Evolutionary conservation across 2,329 filamentous ascomycete genomes (phyloP).

Genomic region (Xylaria sp.): DNA sequence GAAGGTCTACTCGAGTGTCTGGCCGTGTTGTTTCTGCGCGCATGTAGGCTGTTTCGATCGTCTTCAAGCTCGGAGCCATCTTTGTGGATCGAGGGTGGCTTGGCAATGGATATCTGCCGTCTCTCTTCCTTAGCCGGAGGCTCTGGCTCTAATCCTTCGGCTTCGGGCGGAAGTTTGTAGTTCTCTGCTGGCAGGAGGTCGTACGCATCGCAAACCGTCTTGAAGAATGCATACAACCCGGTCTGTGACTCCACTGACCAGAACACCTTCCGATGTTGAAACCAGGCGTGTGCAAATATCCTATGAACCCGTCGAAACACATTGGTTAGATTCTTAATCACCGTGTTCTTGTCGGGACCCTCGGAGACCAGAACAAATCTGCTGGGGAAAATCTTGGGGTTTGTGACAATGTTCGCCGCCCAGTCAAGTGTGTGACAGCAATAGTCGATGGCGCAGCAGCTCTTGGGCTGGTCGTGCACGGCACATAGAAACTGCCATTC

Average conservation of each 20-base stretch:
- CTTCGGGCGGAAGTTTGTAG: constrained; percentile 90
- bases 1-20: constrained; percentile 78
- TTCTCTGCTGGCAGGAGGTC: constrained; percentile 86
- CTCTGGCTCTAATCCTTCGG: constrained; percentile 68
- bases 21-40: constrained; percentile 66
- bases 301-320: constrained; percentile 91
- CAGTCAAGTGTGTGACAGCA: constrained; percentile 98
- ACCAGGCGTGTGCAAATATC: constrained; percentile 98
- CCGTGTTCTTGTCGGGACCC: constrained; percentile 55
- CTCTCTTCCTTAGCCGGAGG: constrained; percentile 40
- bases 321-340: constrained; percentile 82
- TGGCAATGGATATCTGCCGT: constrained; percentile 33
- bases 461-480: constrained; percentile 93
- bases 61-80: constrained; percentile 40
- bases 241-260: constrained; percentile 88
- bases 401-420: constrained; percentile 91
- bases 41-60: constrained; percentile 42
- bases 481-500: constrained; percentile 99
- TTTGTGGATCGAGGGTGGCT: constrained; percentile 26
- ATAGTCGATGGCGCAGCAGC: constrained; percentile 97
- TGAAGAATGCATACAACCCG: constrained; percentile 95
- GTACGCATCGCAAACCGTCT: constrained; percentile 91
- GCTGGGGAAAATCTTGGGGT: constrained; percentile 91
- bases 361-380: constrained; percentile 58
- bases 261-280: constrained; percentile 91